phyloP scores from a whole-genome alignment of 164 flowering plant genomes.

The Nelumbo lutea region DNA sequence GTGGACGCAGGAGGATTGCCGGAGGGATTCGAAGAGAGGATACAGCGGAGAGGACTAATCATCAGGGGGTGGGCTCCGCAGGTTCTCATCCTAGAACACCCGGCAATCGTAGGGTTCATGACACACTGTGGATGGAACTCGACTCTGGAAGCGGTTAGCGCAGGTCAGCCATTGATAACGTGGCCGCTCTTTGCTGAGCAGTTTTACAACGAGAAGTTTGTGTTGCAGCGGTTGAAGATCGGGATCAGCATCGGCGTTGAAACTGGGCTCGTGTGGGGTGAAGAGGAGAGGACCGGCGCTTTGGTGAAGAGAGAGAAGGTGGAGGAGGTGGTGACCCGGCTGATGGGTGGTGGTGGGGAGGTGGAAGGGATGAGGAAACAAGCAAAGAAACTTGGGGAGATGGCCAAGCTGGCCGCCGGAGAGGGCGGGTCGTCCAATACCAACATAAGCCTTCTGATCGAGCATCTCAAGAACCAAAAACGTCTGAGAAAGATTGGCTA shows the following conservation, averaged over 20 bases:
- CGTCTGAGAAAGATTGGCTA: too few species aligned
- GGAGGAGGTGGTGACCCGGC: slow-evolving; percentile 7
- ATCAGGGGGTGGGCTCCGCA: slow-evolving; percentile 1
- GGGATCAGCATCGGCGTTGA: neutral
- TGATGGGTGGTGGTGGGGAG: slow-evolving; percentile 18
- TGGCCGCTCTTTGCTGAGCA: slow-evolving; percentile 1
- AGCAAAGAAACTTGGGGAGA: slow-evolving; percentile 10
- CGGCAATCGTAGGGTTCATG: neutral
- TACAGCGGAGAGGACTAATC: neutral
- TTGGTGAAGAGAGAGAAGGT: slow-evolving; percentile 8
- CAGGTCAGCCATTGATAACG: neutral
- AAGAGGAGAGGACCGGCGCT: slow-evolving; percentile 13
- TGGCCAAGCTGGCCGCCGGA: slow-evolving; percentile 6
- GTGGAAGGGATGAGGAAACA: slow-evolving; percentile 8
- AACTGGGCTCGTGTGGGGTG: neutral
- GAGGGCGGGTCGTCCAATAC: neutral
- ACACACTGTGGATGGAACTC: too few species aligned
- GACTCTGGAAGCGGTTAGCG: neutral
- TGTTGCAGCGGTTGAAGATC: neutral
- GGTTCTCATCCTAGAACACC: neutral
- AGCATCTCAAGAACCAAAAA: neutral
- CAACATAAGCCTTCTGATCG: neutral
- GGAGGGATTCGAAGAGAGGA: neutral
- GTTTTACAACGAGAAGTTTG: neutral
- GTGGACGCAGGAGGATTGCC: neutral